Base-by-base conservation (phyloP, 306 rosid species). In the Argentina anserina region DNA sequence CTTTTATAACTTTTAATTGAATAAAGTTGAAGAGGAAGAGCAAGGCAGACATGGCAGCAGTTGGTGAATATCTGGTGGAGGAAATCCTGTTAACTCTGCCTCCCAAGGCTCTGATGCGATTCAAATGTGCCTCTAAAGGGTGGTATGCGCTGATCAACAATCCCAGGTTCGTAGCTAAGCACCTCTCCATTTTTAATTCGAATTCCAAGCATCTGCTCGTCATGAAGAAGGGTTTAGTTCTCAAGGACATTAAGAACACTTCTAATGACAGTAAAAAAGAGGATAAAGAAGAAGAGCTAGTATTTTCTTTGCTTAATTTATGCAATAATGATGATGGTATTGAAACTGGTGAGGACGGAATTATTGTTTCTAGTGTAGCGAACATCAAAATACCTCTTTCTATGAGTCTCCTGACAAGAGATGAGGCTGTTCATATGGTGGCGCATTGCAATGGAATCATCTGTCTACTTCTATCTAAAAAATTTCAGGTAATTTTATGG, bases 371-470 rank as follows among this genome's bases (percentile, higher is more conserved):
- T 49, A 1, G 5, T 42, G 56, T 10, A 0, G 34, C 40, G 70
- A 45, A 41, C 26, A 43, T 60, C 65, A 17, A 15, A 0, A 1
- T 31, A 14, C 41, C 36, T 15, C 14, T 37, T 63, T n/a, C 17
- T 63, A 63, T 63, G 28, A n/a, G 29, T 20, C 17, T 20, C 36
- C 20, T 1, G 18, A 3, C 6, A n/a, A n/a, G 17, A 4, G 43
- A 6, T 3, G 0, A 13, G 0, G 14, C 13, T 1, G 12, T 63
- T 53, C 5, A 4, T 63, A 23, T 65, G 14, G 15, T 65, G 23
- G 70, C 34, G 2, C 34, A 73, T 23, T 63, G 63, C 25, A 13
- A 73, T 73, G 77, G 71, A 14, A 62, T 73, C 63, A 45, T 61
- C 26, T 73, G 34, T 73, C 14, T 61, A 15, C 11, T 14, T 47